Conservation (phyloP, 768 basidiomycete genomes). For the Boletus edulis region DNA sequence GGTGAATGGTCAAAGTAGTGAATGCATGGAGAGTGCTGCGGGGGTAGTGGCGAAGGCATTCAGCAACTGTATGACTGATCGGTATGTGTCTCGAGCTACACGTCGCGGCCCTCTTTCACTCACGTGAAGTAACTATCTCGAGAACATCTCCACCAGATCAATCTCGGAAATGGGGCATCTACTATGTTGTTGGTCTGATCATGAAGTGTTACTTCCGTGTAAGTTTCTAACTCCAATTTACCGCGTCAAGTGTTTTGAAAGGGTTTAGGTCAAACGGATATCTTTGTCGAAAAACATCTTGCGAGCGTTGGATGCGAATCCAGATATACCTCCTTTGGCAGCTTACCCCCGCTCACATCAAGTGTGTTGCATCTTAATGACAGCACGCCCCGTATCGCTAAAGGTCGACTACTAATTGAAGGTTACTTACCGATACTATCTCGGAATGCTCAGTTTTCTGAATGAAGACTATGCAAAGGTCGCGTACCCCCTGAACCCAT, state of each 20-base stretch:
- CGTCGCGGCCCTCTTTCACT: neutral
- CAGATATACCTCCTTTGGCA: conserved; percentile 76
- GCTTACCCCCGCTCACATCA: conserved; percentile 85
- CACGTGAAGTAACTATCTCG: neutral
- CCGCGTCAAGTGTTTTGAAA: neutral
- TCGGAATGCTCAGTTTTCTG: conserved; percentile 92
- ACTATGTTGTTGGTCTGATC: conserved; percentile 87
- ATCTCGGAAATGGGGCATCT: conserved; percentile 88
- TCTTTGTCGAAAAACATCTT: conserved; percentile 90
- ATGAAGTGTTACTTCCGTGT: conserved; percentile 95
- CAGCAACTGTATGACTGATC: conserved; percentile 83
- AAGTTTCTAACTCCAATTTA: conserved; percentile 29
- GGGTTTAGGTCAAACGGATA: conserved; percentile 77
- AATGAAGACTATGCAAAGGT: conserved; percentile 90
- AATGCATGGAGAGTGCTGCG: conserved; percentile 85
- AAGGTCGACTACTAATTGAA: conserved; percentile 33
- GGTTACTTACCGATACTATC: conserved; percentile 93
- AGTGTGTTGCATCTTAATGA: conserved; percentile 39
- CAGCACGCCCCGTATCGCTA: neutral
- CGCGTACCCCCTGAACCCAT: conserved; percentile 5
- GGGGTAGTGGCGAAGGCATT: conserved; percentile 87
- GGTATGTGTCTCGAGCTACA: conserved; percentile 36
- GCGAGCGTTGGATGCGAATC: conserved; percentile 81
- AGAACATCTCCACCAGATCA: conserved; percentile 69
- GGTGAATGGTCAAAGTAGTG: conserved; percentile 52